Base-by-base conservation (phyloP, 345 rosid species). In the Eutrema heterophyllum region DNA sequence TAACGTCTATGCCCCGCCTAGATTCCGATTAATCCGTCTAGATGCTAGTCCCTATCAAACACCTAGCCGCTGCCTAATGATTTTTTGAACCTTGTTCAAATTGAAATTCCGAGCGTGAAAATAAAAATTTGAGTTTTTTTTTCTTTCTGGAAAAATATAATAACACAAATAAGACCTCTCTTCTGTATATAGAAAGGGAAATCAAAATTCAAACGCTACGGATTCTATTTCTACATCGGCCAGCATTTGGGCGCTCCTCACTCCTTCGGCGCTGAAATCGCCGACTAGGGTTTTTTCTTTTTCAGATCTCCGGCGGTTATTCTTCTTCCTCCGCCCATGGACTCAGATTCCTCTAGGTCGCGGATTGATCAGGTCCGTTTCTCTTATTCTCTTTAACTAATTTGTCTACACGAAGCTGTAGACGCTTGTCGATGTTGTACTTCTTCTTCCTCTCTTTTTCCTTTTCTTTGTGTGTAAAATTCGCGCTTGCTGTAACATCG, bases 311-410 rank as follows among this genome's bases (percentile, higher is more conserved):
- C 48, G 56, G 69, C 38, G 77, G 58, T 59, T 64, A 24, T 8
- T 67, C 71, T 60, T 13, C 68, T 46, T 65, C 71, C 33, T 9
- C 70, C 45, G 5, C 59, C 49, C 15, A 92, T 92, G 98, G 89
- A 90, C 55, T 84, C 96, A 7, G 86, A 81, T 72, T 83, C 92
- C 1, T 79, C 89, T 35, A 80, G 78, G 32, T 52, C 68, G 35
- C 91, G 95, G 53, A 81, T 92, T 33, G 84, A 92, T 73, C 89
- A 88, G 98, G 98, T 92, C 12, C 70, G 15, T 46, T 45, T 57
- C 30, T 56, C 44, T 36, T 57, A 2, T 5, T 26, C 15, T 16
- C 49, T 33, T 13, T 33, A 18, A 5, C 32, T 38, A 50, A 57
- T 39, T 62, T 72, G 40, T 57, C 57, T 58, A 2, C 12, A 15